Base-by-base conservation (phyloP, 306 rosid genomes). In the Neltuma alba region DNA sequence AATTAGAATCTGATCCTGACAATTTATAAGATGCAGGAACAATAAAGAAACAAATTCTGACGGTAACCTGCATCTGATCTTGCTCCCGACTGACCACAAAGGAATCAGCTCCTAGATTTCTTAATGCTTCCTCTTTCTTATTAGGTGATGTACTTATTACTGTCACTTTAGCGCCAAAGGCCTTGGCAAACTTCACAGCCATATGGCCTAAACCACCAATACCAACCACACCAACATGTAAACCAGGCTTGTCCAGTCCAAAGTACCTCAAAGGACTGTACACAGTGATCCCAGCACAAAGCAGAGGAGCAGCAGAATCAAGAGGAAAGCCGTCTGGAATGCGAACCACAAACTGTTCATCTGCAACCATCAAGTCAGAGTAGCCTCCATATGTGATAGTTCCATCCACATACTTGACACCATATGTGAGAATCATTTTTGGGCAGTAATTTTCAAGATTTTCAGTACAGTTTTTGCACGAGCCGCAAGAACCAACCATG, bases 111-210 rank as follows among this genome's bases (percentile, higher is more conserved):
- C 80, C 81, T 4, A 86, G 76, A 36, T 36, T 74, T 83, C 75
- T 69, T 7, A 83, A 1, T 2, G 83, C 86, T 61, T 86, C 86
- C n/a, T 80, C 23, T 78, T 50, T 67, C 48, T 86, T 86, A 12
- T 21, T 41, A 2, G 85, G 75, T 13, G 89, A 83, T 8, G 84
- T 78, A 72, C 84, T 86, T 9, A 86, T 86, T 1, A 81, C 84
- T 0, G 88, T 37, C 8, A 37, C 40, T 8, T 37, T 37, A 5
- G 40, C 40, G 1, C 40, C 7, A 37, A 37, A 37, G 8, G 40
- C 40, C 8, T 37, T 37, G 40, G 40, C 40, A 6, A 37, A 37
- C 6, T 37, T 37, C 8, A 37, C 40, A 5, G 8, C 40, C 40
- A 37, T 37, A 37, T 37, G 40, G 40, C 40, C 40, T 5, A 37